Evolutionary conservation across 2,329 filamentous ascomycete genomes (phyloP), one percentile per base, ranked within the genome.

Genomic region (Lachnellula willkommii): DNA sequence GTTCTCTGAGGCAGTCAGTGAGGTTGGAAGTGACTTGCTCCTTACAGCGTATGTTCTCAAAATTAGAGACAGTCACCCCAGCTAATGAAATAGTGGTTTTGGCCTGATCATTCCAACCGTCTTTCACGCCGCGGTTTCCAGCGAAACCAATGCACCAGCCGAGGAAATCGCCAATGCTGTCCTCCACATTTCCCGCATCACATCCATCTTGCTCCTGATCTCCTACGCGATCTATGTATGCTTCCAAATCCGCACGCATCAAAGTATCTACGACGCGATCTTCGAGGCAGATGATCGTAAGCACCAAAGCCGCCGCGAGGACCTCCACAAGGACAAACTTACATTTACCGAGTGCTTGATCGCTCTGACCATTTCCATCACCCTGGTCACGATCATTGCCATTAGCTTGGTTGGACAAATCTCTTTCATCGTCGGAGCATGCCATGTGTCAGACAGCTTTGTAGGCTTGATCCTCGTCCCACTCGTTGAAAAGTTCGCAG

Each of bases 401-500:
- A 80, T 91, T 47, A 85, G 83, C 60, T 76, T 94, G 15, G 89
- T 94, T 14, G 74, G 84, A 50, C 77, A 92, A 66, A 94, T 94
- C 56, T 79, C 83, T 39, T 75, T 73, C 64, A 81, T 86, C 43
- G 82, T 84, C 20, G 65, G 70, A 20, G 74, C 77, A 43, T 72
- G 71, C 26, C 70, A 74, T 26, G 74, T 85, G 42, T 76, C 76
- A 1, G 80, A 85, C 62, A 77, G 78, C 32, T 86, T 85, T 60
- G 74, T 85, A 59, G 82, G 89, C 65, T 75, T 95, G 39, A 93
- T 94, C 61, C 78, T 95, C 1, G 81, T 94, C 5, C 86, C 89
- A 4, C 78, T 95, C 0, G 89, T 94, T 5, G 90, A 95, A 68
- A 95, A 95, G 72, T 85, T 88, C 2, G 89, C 90, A 12, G 90